These are phyloP conservation scores for Gloeopeniophorella convolvens DNA, from an alignment of 768 basidiomycete genomes.

Conservation along the genomic window DNA sequence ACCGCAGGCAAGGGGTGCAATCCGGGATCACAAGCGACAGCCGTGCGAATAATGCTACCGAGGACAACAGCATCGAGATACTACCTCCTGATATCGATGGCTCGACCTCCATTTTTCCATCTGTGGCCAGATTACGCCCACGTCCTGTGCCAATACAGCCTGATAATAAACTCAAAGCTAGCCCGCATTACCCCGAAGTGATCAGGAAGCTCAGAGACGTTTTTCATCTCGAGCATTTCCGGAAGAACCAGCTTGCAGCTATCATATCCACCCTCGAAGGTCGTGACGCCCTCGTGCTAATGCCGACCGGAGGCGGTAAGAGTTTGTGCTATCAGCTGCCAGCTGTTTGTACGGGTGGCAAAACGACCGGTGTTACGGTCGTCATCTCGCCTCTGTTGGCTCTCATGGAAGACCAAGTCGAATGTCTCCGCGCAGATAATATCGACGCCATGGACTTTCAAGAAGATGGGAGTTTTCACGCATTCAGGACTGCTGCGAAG, in stretches of 20 bases:
- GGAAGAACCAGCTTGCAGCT: slow-evolving; percentile 80
- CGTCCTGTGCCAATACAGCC: slow-evolving; percentile 2
- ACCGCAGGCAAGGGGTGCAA: background rate
- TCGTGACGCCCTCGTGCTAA: slow-evolving; percentile 86
- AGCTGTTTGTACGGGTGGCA: slow-evolving; percentile 67
- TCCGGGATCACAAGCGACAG: slow-evolving; percentile 32
- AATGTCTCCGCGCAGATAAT: slow-evolving; percentile 52
- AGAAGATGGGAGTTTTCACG: slow-evolving; percentile 30
- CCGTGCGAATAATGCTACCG: slow-evolving; percentile 31
- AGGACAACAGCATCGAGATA: slow-evolving; percentile 22
- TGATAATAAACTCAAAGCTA: slow-evolving; percentile 8
- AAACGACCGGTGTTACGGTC: slow-evolving; percentile 75
- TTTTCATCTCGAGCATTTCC: slow-evolving; percentile 66
- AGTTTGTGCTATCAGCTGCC: slow-evolving; percentile 88
- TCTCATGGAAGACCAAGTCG: slow-evolving; percentile 86
- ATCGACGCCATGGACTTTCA: slow-evolving; percentile 46
- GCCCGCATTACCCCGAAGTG: slow-evolving; percentile 44
- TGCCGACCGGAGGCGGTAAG: slow-evolving; percentile 95
- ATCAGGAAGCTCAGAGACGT: slow-evolving; percentile 43
- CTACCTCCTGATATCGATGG: slow-evolving; percentile 10
- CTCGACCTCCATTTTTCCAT: background rate
- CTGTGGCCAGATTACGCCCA: slow-evolving; percentile 1
- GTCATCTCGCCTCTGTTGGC: slow-evolving; percentile 87
- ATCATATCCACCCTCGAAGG: slow-evolving; percentile 75
- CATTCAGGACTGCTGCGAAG: slow-evolving; percentile 38